Evolutionary conservation across 352 stramenopile genomes (phyloP), one percentile per base, ranked within the genome.

Genomic region (Phytophthora meadii): DNA sequence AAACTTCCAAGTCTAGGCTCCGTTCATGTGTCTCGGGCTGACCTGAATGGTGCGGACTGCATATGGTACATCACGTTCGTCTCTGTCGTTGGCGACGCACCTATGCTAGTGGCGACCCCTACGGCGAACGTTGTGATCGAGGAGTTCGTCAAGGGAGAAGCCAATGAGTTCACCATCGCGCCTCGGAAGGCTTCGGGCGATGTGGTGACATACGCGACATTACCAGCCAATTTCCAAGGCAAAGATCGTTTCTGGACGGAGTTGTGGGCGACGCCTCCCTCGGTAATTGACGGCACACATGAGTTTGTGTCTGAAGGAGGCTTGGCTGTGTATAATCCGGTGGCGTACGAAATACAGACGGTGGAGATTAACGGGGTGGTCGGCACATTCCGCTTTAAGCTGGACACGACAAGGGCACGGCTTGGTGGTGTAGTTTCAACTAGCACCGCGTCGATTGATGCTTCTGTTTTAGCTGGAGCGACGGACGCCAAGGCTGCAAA

Each of bases 211-310:
- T 97, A 99, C 55, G 79, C 81, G 9, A 90, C 81, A 11, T 65
- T 87, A 10, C 81, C 90, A 0, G 45, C 76, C 1, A 85, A 72
- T 24, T 98, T 98, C 57, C 81, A 92, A 68, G 95, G 95, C 4
- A 76, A 82, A 12, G 97, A 99, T 72, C 40, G 93, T 1, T 99
- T 99, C 68, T 99, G 97, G 79, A 98, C 95, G 1, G 97, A 99
- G 66, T 66, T 99, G 11, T 98, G 94, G 92, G 84, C 84, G 7
- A 88, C 89, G 3, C 72, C 84, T 6, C 76, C 89, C 4, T 80
- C 79, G 12, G 70, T 97, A 2, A 51, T 97, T 17, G 87, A 98
- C 54, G 94, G 93, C 8, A 97, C 94, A 3, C 89, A 98, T 61
- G 56, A 58, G 3, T 98, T 97, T 73, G 89, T 97, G 15, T 90